Base-by-base conservation (phyloP, 202 grass and related monocot genomes). In the Hordeum pubiflorum region DNA sequence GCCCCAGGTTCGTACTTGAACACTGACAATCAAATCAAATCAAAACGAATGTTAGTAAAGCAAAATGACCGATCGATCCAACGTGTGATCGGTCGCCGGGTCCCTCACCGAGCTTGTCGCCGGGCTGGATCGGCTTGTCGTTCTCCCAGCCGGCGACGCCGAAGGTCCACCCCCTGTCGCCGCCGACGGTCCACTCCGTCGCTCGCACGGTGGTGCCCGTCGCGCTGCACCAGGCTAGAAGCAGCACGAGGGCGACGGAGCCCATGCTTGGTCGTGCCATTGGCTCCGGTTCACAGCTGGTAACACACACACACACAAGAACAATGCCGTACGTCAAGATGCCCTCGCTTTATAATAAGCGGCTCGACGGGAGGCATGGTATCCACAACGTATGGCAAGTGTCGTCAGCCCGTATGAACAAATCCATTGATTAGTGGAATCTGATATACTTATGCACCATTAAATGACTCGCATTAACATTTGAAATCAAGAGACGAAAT, bases 121-220 rank as follows among this genome's bases (percentile, higher is more conserved):
- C 79, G 65, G 64, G 36, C 65, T 26, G 14, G 54, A 81, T 59
- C 22, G 9, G 5, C 79, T 81, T 81, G 65, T 39, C 65, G 50
- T 70, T 32, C 64, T 69, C 63, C 78, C 78, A 80, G 33, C 63
- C 64, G 22, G 63, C 21, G 21, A 80, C 64, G 64, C 64, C 78
- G 48, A 80, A 80, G 78, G 2, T 40, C 78, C 78, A 80, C 14
- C 78, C 64, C 14, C 29, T 57, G 64, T 4, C 3, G 34, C 55
- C 78, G 64, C 78, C 78, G 33, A 80, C 64, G 9, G 3, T 8
- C 78, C 78, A 80, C 63, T 57, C 32, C 32, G 1, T 66, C 18
- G n/a, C 31, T 9, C 13, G 29, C 43, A 38, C 63, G 21, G 36
- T 4, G 21, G 36, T 4, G 21, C 21, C 13, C 9, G 22, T 24